Evolutionary conservation across 345 rosid species (phyloP), one percentile per base, ranked within the genome.

Genomic region (Schrenkiella parvula): DNA sequence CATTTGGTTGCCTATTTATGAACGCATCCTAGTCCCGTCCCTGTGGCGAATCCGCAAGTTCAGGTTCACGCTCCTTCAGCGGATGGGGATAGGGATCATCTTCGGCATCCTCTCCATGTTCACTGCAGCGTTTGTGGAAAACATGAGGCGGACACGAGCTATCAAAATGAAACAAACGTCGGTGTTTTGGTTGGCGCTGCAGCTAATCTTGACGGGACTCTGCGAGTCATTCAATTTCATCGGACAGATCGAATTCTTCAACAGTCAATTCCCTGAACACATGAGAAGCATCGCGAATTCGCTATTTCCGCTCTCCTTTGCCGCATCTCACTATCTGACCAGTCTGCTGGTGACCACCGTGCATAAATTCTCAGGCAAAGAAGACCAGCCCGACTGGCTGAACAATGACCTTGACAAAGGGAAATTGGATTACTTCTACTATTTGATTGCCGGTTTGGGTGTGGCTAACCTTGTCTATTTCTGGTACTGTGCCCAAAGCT

Each of bases 1-100:
- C 17, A 31, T 88, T n/a, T 89, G 88, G 93, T 42, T 89, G 39
- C 90, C 89, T 9, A 18, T 86, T 17, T 89, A 89, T 22, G 96
- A 88, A 73, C 78, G 82, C 8, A 0, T 86, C 52, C 8, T 86
- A 10, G 81, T 85, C 39, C 91, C 89, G 0, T 39, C 55, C 47
- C 76, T 84, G 4, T 71, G 82, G 37, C 78, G 67, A 76, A 41
- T 79, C 34, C 64, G 34, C 28, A 80, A 82, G 66, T 78, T 78
- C 2, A 87, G 90, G 18, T 62, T 89, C 75, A 86, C 88, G 3
- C 71, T 78, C 25, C 84, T 85, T 29, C 89, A 86, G 52, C 78
- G 90, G 43, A 78, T 86, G 14, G 88, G 89, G 31, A 64, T 80
- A 18, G 92, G 96, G 59, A 72, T 68, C 5, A 26, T 80, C 34